Evolutionary conservation across 495 filamentous ascomycete species (phyloP).

Genomic region (Glutinoglossum americanum): DNA sequence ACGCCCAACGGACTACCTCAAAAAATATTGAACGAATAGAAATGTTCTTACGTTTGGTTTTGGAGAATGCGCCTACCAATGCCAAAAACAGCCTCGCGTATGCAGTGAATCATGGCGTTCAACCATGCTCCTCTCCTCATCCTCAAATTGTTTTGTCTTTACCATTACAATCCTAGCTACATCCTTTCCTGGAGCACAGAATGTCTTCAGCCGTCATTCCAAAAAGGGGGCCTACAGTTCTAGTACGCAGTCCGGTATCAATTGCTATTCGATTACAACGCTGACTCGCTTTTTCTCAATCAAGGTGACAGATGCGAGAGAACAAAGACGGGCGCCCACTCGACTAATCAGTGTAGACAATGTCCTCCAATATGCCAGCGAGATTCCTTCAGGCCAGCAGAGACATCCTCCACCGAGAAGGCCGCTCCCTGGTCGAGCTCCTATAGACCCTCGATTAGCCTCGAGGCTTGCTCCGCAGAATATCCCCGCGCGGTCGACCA

Average conservation of each 20-base stretch:
- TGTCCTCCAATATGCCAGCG: conserved; percentile 78
- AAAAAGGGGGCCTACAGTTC: conserved; percentile 7
- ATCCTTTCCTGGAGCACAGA: neutral
- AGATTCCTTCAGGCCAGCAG: conserved; percentile 88
- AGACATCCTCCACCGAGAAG: conserved; percentile 42
- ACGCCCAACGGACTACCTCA: no score
- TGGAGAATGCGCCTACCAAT: no score
- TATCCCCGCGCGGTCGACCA: conserved; percentile 71
- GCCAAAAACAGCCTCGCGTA: no score
- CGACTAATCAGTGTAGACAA: conserved; percentile 92
- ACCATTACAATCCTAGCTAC: neutral
- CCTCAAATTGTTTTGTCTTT: neutral
- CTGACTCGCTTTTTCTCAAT: neutral
- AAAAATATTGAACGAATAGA: no score
- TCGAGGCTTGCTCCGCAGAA: conserved; percentile 40
- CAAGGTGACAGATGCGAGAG: conserved; percentile 39
- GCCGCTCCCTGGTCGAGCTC: conserved; percentile 25
- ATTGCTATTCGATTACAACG: neutral
- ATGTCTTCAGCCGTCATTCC: conserved; percentile 1
- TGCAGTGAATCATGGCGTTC: neutral
- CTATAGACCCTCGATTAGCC: conserved; percentile 20
- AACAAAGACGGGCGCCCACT: conserved; percentile 28
- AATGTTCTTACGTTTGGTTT: no score
- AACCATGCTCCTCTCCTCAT: neutral
- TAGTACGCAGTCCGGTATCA: conserved; percentile 1